These are phyloP conservation scores for Globisporangium uncinulatum DNA, from an alignment of 352 stramenopile species.

Conservation along the genomic window DNA sequence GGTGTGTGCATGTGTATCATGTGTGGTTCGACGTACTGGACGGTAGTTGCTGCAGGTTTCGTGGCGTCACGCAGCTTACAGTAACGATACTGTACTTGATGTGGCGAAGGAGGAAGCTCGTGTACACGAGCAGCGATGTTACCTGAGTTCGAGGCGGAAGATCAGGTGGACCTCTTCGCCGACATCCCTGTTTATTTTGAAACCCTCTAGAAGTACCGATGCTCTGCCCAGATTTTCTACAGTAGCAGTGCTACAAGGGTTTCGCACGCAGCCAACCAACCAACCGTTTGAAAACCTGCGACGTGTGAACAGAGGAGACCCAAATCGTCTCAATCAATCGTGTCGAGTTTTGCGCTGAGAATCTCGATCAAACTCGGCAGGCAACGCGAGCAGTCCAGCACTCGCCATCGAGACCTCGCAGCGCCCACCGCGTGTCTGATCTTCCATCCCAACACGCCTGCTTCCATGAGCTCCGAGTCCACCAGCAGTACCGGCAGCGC, in stretches of 20 bases:
- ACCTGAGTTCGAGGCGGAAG: too few species aligned
- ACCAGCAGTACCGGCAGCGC: conserved; percentile 7
- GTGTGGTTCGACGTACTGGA: neutral
- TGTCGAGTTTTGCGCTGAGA: too few species aligned
- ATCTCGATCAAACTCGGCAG: neutral
- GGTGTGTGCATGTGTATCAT: neutral
- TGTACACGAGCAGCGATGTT: too few species aligned
- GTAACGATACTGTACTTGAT: neutral
- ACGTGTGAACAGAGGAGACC: conserved; percentile 9
- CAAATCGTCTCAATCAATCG: neutral
- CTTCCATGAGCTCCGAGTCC: conserved; percentile 21
- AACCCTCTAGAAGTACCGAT: too few species aligned
- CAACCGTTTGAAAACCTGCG: conserved; percentile 6
- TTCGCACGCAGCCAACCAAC: conserved; percentile 8
- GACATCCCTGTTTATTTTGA: neutral
- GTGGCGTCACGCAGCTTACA: too few species aligned
- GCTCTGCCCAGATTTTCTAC: neutral
- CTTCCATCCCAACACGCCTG: conserved; percentile 1
- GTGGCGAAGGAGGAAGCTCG: neutral
- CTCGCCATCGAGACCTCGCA: neutral
- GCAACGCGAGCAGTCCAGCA: conserved; percentile 6
- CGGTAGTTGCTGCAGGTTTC: too few species aligned
- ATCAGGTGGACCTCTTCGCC: too few species aligned
- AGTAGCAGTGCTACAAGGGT: neutral
- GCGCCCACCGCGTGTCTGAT: neutral